These are phyloP conservation scores for Bretschneidera sinensis DNA, from an alignment of 345 rosid species.

Conservation along the genomic window DNA sequence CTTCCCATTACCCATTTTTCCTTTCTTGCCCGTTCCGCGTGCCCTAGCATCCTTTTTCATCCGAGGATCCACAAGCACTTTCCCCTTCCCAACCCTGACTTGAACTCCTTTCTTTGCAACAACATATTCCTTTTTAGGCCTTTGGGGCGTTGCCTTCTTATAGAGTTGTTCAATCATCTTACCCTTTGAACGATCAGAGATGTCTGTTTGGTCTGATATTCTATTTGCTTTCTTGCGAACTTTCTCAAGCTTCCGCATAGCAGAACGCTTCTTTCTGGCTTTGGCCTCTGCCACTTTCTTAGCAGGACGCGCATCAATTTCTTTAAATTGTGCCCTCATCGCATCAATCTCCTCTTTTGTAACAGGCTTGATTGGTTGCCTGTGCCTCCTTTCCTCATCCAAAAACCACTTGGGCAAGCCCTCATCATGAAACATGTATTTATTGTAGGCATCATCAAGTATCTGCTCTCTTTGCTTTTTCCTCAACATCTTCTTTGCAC, in stretches of 20 bases:
- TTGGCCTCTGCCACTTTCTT: constrained; percentile 97
- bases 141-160: constrained; percentile 70
- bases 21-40: constrained; percentile 44
- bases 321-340: constrained; percentile 85
- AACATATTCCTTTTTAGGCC: constrained; percentile 69
- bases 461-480: constrained; percentile 82
- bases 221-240: constrained; percentile 85
- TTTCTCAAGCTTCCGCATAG: constrained; percentile 73
- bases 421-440: constrained; percentile 67
- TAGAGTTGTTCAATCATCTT: constrained; percentile 81
- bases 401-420: constrained; percentile 83
- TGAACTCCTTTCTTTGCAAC: constrained; percentile 93
- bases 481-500: constrained; percentile 87
- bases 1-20: constrained; percentile 57
- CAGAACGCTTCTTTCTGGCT: constrained; percentile 77
- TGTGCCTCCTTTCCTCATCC: constrained; percentile 82
- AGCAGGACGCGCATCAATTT: constrained; percentile 86
- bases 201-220: constrained; percentile 72
- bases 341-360: constrained; percentile 87
- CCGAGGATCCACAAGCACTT: constrained; percentile 74
- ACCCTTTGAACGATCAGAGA: constrained; percentile 70
- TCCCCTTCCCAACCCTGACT: constrained; percentile 74
- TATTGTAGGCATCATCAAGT: constrained; percentile 81
- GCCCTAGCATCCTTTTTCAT: constrained; percentile 79
- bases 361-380: constrained; percentile 65